phyloP scores from a whole-genome alignment of 139 green algal species.

The Tetraselmis striata region DNA sequence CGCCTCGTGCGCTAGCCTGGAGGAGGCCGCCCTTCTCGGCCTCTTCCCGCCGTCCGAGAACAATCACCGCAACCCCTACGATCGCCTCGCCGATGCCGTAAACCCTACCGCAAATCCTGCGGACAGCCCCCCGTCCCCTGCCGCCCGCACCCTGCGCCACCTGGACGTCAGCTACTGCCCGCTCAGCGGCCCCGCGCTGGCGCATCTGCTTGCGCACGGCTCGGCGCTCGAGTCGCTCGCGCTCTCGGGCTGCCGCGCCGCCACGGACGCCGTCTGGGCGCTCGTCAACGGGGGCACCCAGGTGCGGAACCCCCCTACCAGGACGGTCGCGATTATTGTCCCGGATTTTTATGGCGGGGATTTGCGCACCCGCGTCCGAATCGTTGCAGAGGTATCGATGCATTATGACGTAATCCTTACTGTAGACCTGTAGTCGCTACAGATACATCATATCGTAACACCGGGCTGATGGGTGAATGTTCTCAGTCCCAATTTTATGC shows the following conservation, averaged over 20 bases:
- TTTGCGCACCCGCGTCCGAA: too few species aligned
- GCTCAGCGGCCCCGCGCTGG: constrained; percentile 13
- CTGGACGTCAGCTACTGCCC: neutral
- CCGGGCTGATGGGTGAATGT: too few species aligned
- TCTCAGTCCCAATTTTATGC: too few species aligned
- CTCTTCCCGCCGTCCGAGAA: constrained; percentile 24
- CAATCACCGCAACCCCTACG: constrained; percentile 35
- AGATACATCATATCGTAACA: too few species aligned
- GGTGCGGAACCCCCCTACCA: too few species aligned
- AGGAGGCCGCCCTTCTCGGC: constrained; percentile 16
- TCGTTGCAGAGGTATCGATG: too few species aligned
- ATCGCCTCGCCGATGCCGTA: constrained; percentile 18
- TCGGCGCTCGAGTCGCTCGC: constrained; percentile 26
- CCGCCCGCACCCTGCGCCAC: neutral
- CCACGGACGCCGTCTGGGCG: constrained; percentile 35
- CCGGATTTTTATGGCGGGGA: too few species aligned
- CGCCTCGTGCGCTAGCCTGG: constrained; percentile 32
- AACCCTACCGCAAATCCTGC: neutral
- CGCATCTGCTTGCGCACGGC: constrained; percentile 14
- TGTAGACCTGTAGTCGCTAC: too few species aligned
- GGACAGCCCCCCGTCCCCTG: too few species aligned
- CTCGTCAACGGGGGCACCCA: constrained; percentile 4
- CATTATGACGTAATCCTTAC: too few species aligned
- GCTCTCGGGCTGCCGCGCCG: constrained; percentile 37
- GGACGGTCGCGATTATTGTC: too few species aligned